phyloP scores from a whole-genome alignment of 148 eudicot species.

The Fagopyrum esculentum region DNA sequence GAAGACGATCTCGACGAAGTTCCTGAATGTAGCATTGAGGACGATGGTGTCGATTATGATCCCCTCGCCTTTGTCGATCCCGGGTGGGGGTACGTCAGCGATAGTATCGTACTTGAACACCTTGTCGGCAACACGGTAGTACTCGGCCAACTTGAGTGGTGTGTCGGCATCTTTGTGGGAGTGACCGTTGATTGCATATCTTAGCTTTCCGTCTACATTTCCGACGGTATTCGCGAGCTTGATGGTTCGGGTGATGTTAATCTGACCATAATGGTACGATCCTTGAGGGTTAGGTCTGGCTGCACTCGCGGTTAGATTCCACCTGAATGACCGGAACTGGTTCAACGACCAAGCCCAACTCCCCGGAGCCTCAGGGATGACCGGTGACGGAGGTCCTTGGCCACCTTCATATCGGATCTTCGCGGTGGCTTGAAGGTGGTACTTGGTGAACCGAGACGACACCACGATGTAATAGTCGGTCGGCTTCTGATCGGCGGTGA shows the following conservation, averaged over 20 bases:
- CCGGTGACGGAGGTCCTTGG: slow-evolving; percentile 33
- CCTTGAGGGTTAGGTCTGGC: slow-evolving; percentile 87
- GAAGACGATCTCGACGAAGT: slow-evolving; percentile 42
- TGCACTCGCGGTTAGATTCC: slow-evolving; percentile 78
- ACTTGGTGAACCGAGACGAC: slow-evolving; percentile 53
- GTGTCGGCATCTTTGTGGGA: slow-evolving; percentile 48
- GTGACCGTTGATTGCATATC: slow-evolving; percentile 52
- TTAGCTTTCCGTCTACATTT: slow-evolving; percentile 43
- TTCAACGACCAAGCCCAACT: slow-evolving; percentile 67
- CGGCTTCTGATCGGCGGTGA: slow-evolving; percentile 48
- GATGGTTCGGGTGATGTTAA: slow-evolving; percentile 59
- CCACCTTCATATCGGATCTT: slow-evolving; percentile 31
- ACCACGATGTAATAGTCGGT: slow-evolving; percentile 64
- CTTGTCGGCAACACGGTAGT: slow-evolving; percentile 31
- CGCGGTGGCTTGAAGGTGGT: slow-evolving; percentile 31
- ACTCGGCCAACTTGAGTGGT: slow-evolving; percentile 61
- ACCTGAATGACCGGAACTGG: slow-evolving; percentile 56
- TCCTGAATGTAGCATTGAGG: slow-evolving; percentile 24
- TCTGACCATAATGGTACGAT: slow-evolving; percentile 57
- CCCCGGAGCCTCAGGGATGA: slow-evolving; percentile 36
- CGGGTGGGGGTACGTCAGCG: slow-evolving; percentile 29
- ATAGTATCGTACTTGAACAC: slow-evolving; percentile 43
- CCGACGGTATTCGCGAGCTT: slow-evolving; percentile 39
- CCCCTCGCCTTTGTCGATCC: slow-evolving; percentile 9
- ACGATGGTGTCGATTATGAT: slow-evolving; percentile 26